Evolutionary conservation across 306 rosid genomes (phyloP).

Genomic region (Trichosanthes cucumerina): DNA sequence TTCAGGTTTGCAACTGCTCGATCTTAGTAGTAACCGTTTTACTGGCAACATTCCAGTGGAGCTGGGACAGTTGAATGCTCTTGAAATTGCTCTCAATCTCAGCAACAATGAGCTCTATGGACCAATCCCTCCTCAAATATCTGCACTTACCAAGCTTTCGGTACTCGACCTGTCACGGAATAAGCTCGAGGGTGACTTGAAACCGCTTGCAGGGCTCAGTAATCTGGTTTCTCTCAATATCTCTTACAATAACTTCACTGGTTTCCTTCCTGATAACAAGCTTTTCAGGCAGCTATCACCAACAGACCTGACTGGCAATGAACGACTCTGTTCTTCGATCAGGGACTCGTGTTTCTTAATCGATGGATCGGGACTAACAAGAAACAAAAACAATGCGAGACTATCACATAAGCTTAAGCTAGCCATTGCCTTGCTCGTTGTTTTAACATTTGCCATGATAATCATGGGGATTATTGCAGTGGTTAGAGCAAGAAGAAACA

Average conservation of each 20-base stretch:
- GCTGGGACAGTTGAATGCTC: constrained; percentile 49
- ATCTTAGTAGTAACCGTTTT: constrained; percentile 60
- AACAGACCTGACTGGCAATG: constrained; percentile 54
- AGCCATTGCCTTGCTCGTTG: constrained; percentile 47
- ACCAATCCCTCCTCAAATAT: constrained; percentile 48
- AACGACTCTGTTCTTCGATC: constrained; percentile 56
- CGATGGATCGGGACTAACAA: not conserved
- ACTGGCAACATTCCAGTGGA: constrained; percentile 55
- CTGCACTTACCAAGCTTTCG: constrained; percentile 52
- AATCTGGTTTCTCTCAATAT: constrained; percentile 76
- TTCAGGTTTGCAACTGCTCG: constrained; percentile 61
- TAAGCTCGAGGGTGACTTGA: constrained; percentile 54
- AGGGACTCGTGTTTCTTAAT: constrained; percentile 41
- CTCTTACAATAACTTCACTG: constrained; percentile 69
- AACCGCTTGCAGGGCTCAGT: constrained; percentile 44
- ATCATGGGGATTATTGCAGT: constrained; percentile 40
- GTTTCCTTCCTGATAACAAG: constrained; percentile 67
- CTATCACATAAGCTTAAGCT: constrained; percentile 36
- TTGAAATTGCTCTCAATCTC: constrained; percentile 69
- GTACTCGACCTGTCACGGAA: constrained; percentile 72
- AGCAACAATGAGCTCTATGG: constrained; percentile 64
- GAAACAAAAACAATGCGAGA: constrained; percentile 14
- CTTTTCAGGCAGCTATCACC: constrained; percentile 54
- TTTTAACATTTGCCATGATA: constrained; percentile 44
- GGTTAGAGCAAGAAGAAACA: constrained; percentile 40